These are phyloP conservation scores for Mycena kentingensis DNA, from an alignment of 768 basidiomycete genomes.

Conservation along the genomic window DNA sequence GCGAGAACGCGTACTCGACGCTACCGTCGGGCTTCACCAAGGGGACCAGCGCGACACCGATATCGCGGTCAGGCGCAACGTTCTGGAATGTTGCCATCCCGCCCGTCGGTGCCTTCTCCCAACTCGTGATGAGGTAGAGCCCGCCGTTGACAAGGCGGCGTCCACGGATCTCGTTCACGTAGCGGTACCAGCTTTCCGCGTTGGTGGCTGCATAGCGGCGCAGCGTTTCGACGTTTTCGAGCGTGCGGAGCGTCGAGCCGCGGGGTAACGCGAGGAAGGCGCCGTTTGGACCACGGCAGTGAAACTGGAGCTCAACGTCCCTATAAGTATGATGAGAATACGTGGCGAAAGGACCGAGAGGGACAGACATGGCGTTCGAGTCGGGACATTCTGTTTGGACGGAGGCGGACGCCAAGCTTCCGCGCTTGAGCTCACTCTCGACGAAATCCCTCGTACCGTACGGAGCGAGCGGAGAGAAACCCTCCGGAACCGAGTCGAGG, in stretches of 20 bases:
- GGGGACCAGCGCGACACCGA: neutral
- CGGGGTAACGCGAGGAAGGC: neutral
- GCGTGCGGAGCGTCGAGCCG: neutral
- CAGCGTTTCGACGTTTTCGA: neutral
- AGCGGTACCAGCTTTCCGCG: conserved; percentile 1
- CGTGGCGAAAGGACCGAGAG: neutral
- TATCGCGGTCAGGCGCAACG: neutral
- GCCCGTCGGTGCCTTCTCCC: neutral
- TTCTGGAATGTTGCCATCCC: conserved; percentile 1
- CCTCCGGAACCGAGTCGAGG: conserved; percentile 28
- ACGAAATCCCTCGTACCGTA: neutral
- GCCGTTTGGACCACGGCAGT: neutral
- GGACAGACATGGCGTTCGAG: neutral
- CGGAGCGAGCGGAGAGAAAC: conserved; percentile 13
- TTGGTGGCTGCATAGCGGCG: neutral
- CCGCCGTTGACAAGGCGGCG: neutral
- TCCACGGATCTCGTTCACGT: neutral
- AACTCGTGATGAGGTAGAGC: neutral
- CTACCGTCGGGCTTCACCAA: neutral
- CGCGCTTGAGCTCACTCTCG: neutral
- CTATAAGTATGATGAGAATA: neutral
- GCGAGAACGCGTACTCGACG: neutral
- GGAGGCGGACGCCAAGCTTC: neutral
- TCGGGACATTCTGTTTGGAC: neutral
- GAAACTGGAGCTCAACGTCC: neutral